Evolutionary conservation across 2,329 filamentous ascomycete genomes (phyloP).

Genomic region (Aureobasidium namibiae): DNA sequence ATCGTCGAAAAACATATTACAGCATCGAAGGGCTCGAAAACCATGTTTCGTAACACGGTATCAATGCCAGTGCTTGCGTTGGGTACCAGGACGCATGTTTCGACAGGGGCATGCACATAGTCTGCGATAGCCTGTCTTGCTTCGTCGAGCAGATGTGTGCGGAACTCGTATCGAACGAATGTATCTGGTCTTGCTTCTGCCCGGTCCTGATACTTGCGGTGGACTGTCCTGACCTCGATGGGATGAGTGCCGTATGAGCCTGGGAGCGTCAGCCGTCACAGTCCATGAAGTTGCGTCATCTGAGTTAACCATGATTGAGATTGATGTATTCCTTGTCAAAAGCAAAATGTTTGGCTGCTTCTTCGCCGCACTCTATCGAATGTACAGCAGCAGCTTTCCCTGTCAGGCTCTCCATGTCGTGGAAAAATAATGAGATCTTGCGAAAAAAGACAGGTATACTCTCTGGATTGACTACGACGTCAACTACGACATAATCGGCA

Average conservation of each 20-base stretch:
- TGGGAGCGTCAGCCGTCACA: constrained; percentile 21
- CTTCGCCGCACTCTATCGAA: background rate
- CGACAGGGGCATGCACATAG: constrained; percentile 56
- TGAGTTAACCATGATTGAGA: background rate
- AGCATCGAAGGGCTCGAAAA: constrained; percentile 61
- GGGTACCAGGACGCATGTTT: constrained; percentile 65
- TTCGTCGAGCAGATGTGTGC: constrained; percentile 50
- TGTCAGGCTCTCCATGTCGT: background rate
- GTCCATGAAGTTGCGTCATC: background rate
- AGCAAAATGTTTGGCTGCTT: background rate
- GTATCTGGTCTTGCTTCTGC: constrained; percentile 63
- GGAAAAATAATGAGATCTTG: no score
- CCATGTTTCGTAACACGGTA: constrained; percentile 68
- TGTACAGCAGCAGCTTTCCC: background rate
- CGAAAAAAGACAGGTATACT: no score
- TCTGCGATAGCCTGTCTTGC: constrained; percentile 56
- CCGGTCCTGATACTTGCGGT: constrained; percentile 57
- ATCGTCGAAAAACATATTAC: constrained; percentile 72
- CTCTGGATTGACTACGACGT: no score
- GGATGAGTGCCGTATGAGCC: constrained; percentile 78
- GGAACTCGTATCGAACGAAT: constrained; percentile 65
- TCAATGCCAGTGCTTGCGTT: constrained; percentile 78
- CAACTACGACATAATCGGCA: no score
- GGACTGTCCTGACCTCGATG: constrained; percentile 47
- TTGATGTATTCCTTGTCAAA: background rate